Evolutionary conservation across 495 filamentous ascomycete species (phyloP).

Genomic region (Penicillium dipodomyicola): DNA sequence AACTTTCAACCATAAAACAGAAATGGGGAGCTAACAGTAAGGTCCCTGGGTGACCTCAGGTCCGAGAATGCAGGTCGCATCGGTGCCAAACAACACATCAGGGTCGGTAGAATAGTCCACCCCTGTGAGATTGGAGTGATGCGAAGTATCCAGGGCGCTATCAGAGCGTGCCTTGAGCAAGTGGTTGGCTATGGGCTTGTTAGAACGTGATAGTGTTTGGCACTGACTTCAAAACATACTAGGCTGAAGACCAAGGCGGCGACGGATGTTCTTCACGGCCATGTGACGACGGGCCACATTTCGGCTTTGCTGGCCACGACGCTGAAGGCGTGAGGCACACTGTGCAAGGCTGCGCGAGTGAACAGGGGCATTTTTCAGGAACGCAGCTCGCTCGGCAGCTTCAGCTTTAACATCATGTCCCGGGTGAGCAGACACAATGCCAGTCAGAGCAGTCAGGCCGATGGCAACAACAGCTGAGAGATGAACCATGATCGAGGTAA

Average conservation of each 20-base stretch:
- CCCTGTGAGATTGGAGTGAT: slow-evolving; percentile 45
- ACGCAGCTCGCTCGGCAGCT: slow-evolving; percentile 43
- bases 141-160: slow-evolving; percentile 38
- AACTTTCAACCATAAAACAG: neutral
- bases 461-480: slow-evolving; percentile 17
- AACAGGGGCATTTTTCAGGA: slow-evolving; percentile 33
- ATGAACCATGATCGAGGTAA: slow-evolving; percentile 19
- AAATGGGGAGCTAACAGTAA: slow-evolving; percentile 40
- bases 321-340: slow-evolving; percentile 48
- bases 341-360: slow-evolving; percentile 44
- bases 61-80: slow-evolving; percentile 55
- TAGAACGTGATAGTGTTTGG: neutral
- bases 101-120: slow-evolving; percentile 50
- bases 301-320: slow-evolving; percentile 46
- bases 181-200: slow-evolving; percentile 9
- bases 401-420: slow-evolving; percentile 49
- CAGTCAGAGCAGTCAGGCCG: slow-evolving; percentile 20
- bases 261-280: slow-evolving; percentile 31
- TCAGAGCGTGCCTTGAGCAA: slow-evolving; percentile 43
- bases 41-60: slow-evolving; percentile 57
- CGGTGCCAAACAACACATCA: slow-evolving; percentile 49
- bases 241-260: slow-evolving; percentile 24
- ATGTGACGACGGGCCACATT: slow-evolving; percentile 45
- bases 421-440: slow-evolving; percentile 40
- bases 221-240: slow-evolving; percentile 7